Conservation (phyloP, 1,284 basidiomycete genomes). For the Meira nashicola region DNA sequence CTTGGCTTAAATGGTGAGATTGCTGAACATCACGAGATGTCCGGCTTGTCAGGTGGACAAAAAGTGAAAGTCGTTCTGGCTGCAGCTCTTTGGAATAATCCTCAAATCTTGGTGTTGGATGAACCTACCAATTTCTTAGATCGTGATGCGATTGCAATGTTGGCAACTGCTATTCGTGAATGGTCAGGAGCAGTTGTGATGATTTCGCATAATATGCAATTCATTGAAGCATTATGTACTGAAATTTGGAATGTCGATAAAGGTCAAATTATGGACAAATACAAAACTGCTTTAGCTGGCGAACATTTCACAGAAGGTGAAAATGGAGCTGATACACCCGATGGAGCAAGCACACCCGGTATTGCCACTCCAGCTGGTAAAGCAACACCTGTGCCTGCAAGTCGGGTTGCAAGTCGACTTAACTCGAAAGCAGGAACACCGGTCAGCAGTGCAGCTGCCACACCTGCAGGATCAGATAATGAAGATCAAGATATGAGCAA, state of each 20-base stretch:
- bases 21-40: conserved; percentile 51
- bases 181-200: conserved; percentile 96
- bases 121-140: conserved; percentile 85
- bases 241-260: conserved; percentile 65
- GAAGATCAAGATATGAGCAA: conserved; percentile 50
- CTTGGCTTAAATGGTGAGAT: conserved; percentile 77
- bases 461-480: conserved; percentile 55
- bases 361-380: conserved; percentile 42
- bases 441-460: conserved; percentile 51
- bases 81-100: conserved; percentile 52
- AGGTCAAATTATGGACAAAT: conserved; percentile 78
- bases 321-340: conserved; percentile 61
- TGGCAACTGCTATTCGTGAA: conserved; percentile 91
- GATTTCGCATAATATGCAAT: conserved; percentile 78
- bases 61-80: conserved; percentile 78
- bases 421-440: conserved; percentile 50
- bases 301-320: conserved; percentile 62
- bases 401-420: conserved; percentile 54
- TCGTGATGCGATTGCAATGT: conserved; percentile 70
- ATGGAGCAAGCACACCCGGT: conserved; percentile 66
- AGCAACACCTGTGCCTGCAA: conserved; percentile 53
- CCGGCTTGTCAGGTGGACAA: conserved; percentile 60
- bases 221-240: conserved; percentile 50
- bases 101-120: conserved; percentile 47
- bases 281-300: conserved; percentile 77